Conservation (phyloP, 2,329 filamentous ascomycete genomes). For the Curvularia spicifera region DNA sequence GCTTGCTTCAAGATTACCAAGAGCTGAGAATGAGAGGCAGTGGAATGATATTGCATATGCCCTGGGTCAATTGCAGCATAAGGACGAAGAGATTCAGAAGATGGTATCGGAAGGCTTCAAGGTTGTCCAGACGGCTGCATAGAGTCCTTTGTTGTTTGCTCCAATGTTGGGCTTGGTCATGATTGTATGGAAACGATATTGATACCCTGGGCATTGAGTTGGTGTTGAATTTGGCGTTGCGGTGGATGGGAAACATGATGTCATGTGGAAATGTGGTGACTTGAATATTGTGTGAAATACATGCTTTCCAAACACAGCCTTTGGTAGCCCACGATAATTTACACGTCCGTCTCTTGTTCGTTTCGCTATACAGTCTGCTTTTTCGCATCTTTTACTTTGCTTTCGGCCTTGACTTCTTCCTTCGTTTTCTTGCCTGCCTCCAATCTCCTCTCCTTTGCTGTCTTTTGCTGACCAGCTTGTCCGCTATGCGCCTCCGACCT, state of each 20-base stretch:
- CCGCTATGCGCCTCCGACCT: slow-evolving; percentile 33
- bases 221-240: slow-evolving; percentile 4
- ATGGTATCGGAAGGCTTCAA: slow-evolving; percentile 75
- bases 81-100: slow-evolving; percentile 88
- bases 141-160: not conserved
- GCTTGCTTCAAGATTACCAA: slow-evolving; percentile 79
- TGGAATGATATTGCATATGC: slow-evolving; percentile 98
- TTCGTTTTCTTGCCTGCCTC: slow-evolving; percentile 33
- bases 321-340: slow-evolving; percentile 4
- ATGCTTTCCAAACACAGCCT: not conserved
- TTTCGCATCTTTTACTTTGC: slow-evolving; percentile 31
- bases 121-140: slow-evolving; percentile 51
- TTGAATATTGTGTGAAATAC: not conserved
- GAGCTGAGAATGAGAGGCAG: slow-evolving; percentile 91
- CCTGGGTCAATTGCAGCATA: slow-evolving; percentile 85
- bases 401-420: slow-evolving; percentile 33
- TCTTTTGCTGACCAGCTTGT: slow-evolving; percentile 36
- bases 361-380: slow-evolving; percentile 27
- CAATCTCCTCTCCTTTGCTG: slow-evolving; percentile 35
- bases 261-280: not conserved
- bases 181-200: slow-evolving; percentile 6
- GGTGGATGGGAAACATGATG: not conserved
- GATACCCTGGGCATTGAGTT: slow-evolving; percentile 7
- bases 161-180: not conserved
- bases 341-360: slow-evolving; percentile 1